These are phyloP conservation scores for Cardamine chenopodiifolia DNA, from an alignment of 345 rosid genomes.

Conservation along the genomic window DNA sequence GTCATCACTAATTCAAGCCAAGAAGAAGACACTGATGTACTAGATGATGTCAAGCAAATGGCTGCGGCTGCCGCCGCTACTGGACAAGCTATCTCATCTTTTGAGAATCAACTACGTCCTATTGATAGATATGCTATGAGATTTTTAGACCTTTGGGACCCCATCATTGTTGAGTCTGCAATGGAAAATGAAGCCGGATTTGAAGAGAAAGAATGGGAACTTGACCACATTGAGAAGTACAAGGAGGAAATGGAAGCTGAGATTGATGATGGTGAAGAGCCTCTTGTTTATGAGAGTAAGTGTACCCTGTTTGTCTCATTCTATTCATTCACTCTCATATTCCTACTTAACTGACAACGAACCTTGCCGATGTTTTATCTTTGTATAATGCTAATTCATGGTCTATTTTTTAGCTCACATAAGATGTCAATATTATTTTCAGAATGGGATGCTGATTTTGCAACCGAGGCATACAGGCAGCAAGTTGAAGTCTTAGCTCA, in stretches of 20 bases:
- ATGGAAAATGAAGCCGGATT: conserved; percentile 69
- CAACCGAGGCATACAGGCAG: conserved; percentile 98
- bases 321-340: conserved; percentile 10
- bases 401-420: conserved; percentile 22
- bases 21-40: conserved; percentile 87
- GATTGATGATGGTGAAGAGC: conserved; percentile 98
- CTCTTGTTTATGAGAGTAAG: conserved; percentile 96
- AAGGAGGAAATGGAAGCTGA: conserved; percentile 99
- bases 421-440: conserved; percentile 33
- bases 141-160: conserved; percentile 93
- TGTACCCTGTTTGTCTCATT: conserved; percentile 25
- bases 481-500: conserved; percentile 94
- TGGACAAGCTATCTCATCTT: conserved; percentile 84
- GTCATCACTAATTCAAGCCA: conserved; percentile 57
- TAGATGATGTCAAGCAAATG: conserved; percentile 92
- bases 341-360: conserved; percentile 15
- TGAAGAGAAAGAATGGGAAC: conserved; percentile 97
- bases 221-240: conserved; percentile 88
- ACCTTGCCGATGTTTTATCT: not conserved
- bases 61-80: conserved; percentile 92
- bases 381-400: conserved; percentile 16
- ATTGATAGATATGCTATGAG: conserved; percentile 93
- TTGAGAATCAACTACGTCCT: conserved; percentile 89
- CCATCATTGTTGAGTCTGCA: conserved; percentile 77
- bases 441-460: conserved; percentile 99